These are phyloP conservation scores for Limnanthes douglasii DNA, from an alignment of 345 rosid species.

Conservation along the genomic window DNA sequence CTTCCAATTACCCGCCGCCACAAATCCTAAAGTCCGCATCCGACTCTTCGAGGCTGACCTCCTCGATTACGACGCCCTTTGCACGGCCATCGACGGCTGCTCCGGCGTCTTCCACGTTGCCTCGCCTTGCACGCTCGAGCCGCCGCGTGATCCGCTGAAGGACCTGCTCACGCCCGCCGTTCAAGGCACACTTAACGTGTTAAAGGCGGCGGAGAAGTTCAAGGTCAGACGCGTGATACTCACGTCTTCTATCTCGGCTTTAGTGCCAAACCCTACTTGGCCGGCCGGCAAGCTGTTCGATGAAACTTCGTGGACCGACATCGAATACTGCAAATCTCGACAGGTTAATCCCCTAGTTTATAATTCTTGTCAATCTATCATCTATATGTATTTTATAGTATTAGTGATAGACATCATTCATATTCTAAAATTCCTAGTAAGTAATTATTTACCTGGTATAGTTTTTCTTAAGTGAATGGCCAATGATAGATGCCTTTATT, in stretches of 20 bases:
- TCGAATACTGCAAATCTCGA: slow-evolving; percentile 50
- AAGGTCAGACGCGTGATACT: slow-evolving; percentile 63
- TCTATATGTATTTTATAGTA: too few relatives aligned
- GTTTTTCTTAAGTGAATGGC: too few relatives aligned
- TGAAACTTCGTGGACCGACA: slow-evolving; percentile 75
- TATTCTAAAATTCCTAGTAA: too few relatives aligned
- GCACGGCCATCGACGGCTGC: slow-evolving; percentile 50
- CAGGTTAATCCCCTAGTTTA: slow-evolving; percentile 16
- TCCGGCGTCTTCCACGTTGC: slow-evolving; percentile 83
- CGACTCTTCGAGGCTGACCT: slow-evolving; percentile 43
- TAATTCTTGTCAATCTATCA: too few relatives aligned
- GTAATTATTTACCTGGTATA: too few relatives aligned
- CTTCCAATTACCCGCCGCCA: slow-evolving; percentile 24
- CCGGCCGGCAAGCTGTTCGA: slow-evolving; percentile 26
- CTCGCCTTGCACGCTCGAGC: slow-evolving; percentile 68
- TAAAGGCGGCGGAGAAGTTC: slow-evolving; percentile 37
- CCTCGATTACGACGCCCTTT: slow-evolving; percentile 36
- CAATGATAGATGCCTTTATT: too few relatives aligned
- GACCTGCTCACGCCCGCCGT: slow-evolving; percentile 69
- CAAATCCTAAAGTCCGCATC: slow-evolving; percentile 11
- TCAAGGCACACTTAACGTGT: slow-evolving; percentile 58
- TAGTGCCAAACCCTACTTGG: slow-evolving; percentile 70
- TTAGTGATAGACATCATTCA: too few relatives aligned
- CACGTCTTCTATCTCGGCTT: slow-evolving; percentile 67
- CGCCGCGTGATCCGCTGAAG: slow-evolving; percentile 38